Evolutionary conservation across 306 rosid species (phyloP).

Genomic region (Cicer judaicum): DNA sequence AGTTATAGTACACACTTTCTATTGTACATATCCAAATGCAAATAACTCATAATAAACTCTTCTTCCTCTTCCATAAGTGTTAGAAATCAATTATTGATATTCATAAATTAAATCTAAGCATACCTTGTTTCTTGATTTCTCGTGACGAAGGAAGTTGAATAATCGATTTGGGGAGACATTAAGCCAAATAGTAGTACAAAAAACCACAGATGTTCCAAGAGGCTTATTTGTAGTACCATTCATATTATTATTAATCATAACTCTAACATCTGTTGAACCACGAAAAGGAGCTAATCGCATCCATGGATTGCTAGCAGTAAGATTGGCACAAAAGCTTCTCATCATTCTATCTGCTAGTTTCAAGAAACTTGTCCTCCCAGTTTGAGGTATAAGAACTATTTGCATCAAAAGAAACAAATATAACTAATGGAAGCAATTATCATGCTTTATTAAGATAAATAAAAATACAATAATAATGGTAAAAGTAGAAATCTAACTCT

Average conservation of each 20-base stretch:
- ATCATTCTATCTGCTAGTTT: conserved; percentile 63
- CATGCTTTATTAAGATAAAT: not conserved
- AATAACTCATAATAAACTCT: no score
- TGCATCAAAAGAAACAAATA: conserved; percentile 14
- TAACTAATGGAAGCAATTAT: not conserved
- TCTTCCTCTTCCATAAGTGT: no score
- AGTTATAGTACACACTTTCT: no score
- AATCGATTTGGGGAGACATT: conserved; percentile 46
- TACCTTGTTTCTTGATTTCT: conserved; percentile 54
- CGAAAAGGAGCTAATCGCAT: not conserved
- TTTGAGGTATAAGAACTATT: conserved; percentile 40
- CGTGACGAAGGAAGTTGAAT: conserved; percentile 58
- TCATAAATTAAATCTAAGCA: not conserved
- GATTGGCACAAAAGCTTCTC: conserved; percentile 48
- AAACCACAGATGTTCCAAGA: conserved; percentile 39
- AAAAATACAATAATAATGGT: not conserved
- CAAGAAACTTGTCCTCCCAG: conserved; percentile 53
- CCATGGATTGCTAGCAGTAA: conserved; percentile 54
- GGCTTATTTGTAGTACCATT: conserved; percentile 36
- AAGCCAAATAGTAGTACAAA: conserved; percentile 49
- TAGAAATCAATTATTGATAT: no score
- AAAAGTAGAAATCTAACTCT: no score
- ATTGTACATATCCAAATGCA: no score
- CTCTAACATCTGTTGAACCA: conserved; percentile 41
- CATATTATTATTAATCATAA: conserved; percentile 20